A percentile compares a stretch with the other conserved stretches of the same genome.
phyloP scores from a whole-genome alignment of 1,284 basidiomycete genomes.

The Leucocoprinus gongylophorus region DNA sequence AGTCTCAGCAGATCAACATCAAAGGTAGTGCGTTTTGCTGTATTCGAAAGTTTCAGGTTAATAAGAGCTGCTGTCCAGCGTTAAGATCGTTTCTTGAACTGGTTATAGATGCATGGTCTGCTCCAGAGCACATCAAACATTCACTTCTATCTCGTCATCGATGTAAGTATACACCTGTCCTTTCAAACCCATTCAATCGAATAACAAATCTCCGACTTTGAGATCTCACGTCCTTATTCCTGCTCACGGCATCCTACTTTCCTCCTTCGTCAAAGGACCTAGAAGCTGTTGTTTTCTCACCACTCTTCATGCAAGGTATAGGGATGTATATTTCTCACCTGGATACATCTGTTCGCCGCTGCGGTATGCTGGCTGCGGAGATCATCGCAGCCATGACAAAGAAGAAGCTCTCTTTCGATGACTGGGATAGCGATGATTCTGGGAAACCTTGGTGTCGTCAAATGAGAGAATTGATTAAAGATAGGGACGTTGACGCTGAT shows the following conservation, averaged over 20 bases:
- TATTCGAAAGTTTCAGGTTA: neutral
- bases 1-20: conserved; percentile 26
- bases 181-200: neutral
- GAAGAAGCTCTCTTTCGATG: conserved; percentile 70
- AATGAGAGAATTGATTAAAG: conserved; percentile 45
- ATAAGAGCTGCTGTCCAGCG: too few species aligned
- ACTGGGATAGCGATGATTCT: conserved; percentile 76
- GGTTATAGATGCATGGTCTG: conserved; percentile 56
- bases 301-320: conserved; percentile 67
- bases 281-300: conserved; percentile 43
- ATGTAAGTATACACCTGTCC: conserved; percentile 39
- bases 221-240: conserved; percentile 69
- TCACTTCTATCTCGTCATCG: conserved; percentile 63
- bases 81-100: conserved; percentile 42
- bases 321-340: conserved; percentile 74
- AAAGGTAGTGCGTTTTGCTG: conserved; percentile 26
- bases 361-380: conserved; percentile 93
- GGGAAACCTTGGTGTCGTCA: conserved; percentile 60
- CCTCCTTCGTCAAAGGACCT: conserved; percentile 38
- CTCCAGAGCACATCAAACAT: conserved; percentile 62
- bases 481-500: conserved; percentile 45
- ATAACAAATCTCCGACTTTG: neutral
- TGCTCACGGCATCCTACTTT: conserved; percentile 58
- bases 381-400: conserved; percentile 54
- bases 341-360: conserved; percentile 71